A percentile compares a stretch with the other conserved stretches of the same genome.
phyloP scores from a whole-genome alignment of 805 yeast genomes.

The Sugiyamaella lignohabitans region DNA sequence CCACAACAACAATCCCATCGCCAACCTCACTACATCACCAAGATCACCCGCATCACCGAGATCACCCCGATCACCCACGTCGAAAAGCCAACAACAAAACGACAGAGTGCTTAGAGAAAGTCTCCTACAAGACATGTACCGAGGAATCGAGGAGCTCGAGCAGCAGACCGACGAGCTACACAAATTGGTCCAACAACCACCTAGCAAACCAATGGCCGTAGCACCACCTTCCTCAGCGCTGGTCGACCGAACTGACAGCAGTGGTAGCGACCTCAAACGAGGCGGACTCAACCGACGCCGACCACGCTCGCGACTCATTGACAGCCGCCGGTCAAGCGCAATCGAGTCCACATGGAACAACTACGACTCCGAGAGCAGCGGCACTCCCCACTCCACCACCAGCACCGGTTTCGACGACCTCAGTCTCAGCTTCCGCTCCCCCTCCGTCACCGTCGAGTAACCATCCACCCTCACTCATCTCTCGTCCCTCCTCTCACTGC shows the following conservation, averaged over 20 bases:
- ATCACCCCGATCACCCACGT: too few species aligned
- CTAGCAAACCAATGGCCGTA: constrained; percentile 2
- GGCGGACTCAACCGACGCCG: constrained; percentile 15
- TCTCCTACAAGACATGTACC: constrained; percentile 22
- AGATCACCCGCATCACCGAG: too few species aligned
- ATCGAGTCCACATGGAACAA: constrained; percentile 8
- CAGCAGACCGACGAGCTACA: constrained; percentile 17
- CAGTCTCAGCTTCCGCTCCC: too few species aligned
- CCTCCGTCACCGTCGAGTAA: too few species aligned
- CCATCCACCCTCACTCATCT: too few species aligned
- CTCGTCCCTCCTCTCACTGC: too few species aligned
- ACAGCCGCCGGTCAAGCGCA: constrained; percentile 2
- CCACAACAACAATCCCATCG: too few species aligned
- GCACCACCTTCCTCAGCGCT: not conserved
- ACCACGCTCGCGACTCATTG: constrained; percentile 9
- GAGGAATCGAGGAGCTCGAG: constrained; percentile 21
- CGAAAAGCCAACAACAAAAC: too few species aligned
- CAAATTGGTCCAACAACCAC: constrained; percentile 16
- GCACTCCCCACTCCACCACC: not conserved
- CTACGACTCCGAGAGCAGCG: constrained; percentile 5
- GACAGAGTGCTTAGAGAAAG: constrained; percentile 11
- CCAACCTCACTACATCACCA: too few species aligned
- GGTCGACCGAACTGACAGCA: too few species aligned
- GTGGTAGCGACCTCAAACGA: too few species aligned
- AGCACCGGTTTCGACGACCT: constrained; percentile 1